A percentile compares a stretch with the other conserved stretches of the same genome.
Evolutionary conservation across 768 basidiomycete species (phyloP).

Genomic region (Collybia nuda): DNA sequence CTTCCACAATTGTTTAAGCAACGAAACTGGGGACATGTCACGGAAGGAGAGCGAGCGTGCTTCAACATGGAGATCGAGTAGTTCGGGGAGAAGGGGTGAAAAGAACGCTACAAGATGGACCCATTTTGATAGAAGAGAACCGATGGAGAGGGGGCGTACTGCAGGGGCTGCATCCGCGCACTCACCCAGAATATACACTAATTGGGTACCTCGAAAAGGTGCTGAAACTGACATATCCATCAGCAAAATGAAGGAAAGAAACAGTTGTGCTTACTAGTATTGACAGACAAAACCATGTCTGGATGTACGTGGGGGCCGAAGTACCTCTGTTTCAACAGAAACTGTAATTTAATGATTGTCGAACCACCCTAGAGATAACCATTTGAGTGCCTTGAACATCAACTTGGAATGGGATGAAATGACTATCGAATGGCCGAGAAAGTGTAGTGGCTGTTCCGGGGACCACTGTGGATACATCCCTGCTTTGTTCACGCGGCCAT

Average conservation of each 20-base stretch:
- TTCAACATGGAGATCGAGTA: conserved; percentile 43
- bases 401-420: conserved; percentile 1
- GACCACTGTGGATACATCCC: conserved; percentile 51
- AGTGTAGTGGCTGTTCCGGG: conserved; percentile 39
- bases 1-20: conserved; percentile 39
- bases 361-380: conserved; percentile 38
- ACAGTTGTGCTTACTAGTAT: conserved; percentile 28
- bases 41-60: conserved; percentile 37
- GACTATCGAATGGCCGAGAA: conserved; percentile 50
- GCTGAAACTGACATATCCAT: conserved; percentile 34
- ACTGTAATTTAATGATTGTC: conserved; percentile 46
- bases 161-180: conserved; percentile 36
- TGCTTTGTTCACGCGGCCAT: conserved; percentile 35
- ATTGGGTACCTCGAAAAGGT: conserved; percentile 48
- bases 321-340: conserved; percentile 36
- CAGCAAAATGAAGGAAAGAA: neutral
- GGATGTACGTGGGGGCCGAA: conserved; percentile 38
- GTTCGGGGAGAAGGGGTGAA: conserved; percentile 36
- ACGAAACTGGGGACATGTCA: conserved; percentile 29
- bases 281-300: conserved; percentile 48
- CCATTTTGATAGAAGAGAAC: conserved; percentile 33
- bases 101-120: conserved; percentile 44
- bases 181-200: conserved; percentile 46
- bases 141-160: conserved; percentile 39
- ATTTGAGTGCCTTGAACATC: neutral